phyloP scores from a whole-genome alignment of 2,329 filamentous ascomycete genomes.

The Ophiostoma sp. region DNA sequence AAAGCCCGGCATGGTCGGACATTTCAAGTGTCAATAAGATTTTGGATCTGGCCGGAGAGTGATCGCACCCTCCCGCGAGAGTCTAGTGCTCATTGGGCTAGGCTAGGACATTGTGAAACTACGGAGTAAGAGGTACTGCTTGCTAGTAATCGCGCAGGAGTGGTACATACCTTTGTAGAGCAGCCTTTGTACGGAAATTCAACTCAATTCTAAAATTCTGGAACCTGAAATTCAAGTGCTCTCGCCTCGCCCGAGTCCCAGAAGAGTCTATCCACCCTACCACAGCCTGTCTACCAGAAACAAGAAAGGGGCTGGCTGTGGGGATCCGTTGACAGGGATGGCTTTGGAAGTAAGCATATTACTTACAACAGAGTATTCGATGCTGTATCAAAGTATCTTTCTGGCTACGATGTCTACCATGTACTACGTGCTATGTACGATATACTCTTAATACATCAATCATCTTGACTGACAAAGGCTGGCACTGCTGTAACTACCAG shows the following conservation, averaged over 20 bases:
- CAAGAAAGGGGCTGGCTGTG: conserved; percentile 7
- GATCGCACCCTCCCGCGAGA: not conserved
- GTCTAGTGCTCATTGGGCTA: not conserved
- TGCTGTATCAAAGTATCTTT: too few species aligned
- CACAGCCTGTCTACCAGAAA: not conserved
- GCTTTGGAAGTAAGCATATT: not conserved
- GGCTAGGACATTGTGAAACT: not conserved
- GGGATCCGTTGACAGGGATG: not conserved
- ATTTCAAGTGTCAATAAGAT: not conserved
- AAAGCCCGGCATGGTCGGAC: too few species aligned
- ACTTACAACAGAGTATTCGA: not conserved
- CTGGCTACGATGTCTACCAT: too few species aligned
- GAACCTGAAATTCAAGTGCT: not conserved
- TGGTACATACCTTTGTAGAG: too few species aligned
- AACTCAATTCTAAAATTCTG: not conserved
- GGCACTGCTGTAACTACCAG: not conserved
- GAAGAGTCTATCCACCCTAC: not conserved
- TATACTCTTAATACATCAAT: too few species aligned
- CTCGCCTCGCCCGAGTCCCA: not conserved
- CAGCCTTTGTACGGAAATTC: too few species aligned
- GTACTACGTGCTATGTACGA: too few species aligned
- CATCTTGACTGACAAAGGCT: not conserved
- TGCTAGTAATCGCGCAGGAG: not conserved
- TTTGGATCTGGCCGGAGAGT: not conserved
- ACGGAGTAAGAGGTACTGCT: not conserved